Evolutionary conservation across 139 green algal species (phyloP), one percentile per base, ranked within the genome.

Genomic region (Chlorella sp.): DNA sequence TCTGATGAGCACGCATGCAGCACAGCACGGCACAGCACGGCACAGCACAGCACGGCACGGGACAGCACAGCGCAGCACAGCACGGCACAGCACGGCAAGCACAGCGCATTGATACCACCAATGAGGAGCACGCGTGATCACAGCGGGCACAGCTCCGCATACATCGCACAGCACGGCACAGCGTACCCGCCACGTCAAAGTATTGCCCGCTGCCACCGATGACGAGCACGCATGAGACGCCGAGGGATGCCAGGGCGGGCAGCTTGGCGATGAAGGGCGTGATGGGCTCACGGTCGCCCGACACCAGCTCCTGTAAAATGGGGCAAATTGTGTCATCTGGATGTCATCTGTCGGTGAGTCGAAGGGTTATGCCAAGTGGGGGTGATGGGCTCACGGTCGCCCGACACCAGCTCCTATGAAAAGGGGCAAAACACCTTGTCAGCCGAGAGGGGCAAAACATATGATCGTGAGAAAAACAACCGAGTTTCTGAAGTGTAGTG

Each of bases 141-240:
- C 68, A 76, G 68, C 14, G 12, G 11, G 22, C 14, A 22, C 68
- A 37, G 68, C 68, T 26, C n/a, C 12, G n/a, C 15, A 16, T 9
- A 48, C 7, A 18, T 3, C 19, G 48, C 48, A 9, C 48, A 57
- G 48, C 48, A 57, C 82, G 61, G 53, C n/a, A 4, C 82, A 18
- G 18, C 88, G 18, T 64, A 90, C 87, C 86, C 11, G 88, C 94
- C 36, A 93, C 87, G 4, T 88, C 89, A 89, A 97, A 97, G 88
- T 95, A 97, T 37, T 96, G 95, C 16, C 95, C 95, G n/a, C 37
- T 91, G 77, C 94, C 95, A 34, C 95, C 95, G 26, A 95, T 95
- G 69, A 96, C 94, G 11, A 96, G 39, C 14, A 96, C 81, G 84
- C 71, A 86, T 22, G 94, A 95, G 42, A 95, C 84, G 30, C 89